Conservation (phyloP, 306 rosid species). For the Aeschynomene evenia region DNA sequence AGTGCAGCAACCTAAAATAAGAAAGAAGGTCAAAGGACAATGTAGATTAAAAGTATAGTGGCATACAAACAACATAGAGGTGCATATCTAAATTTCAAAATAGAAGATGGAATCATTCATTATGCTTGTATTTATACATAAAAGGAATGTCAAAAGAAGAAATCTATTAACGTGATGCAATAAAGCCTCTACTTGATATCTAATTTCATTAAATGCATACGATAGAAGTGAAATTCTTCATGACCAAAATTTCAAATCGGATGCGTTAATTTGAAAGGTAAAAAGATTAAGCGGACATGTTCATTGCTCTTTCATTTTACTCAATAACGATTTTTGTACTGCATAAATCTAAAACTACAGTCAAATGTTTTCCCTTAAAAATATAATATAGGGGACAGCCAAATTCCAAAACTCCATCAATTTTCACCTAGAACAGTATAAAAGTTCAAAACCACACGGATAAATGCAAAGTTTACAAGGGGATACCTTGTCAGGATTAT, state of each 20-base stretch:
- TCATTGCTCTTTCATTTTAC: background rate
- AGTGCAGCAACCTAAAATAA: conserved; percentile 79
- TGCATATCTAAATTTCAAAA: conserved; percentile 11
- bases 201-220: conserved; percentile 12
- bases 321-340: background rate
- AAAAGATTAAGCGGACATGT: background rate
- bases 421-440: background rate
- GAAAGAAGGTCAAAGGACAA: conserved; percentile 22
- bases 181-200: conserved; percentile 24
- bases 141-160: conserved; percentile 15
- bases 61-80: conserved; percentile 22
- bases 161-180: conserved; percentile 9
- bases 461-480: background rate
- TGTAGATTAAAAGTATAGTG: conserved; percentile 19
- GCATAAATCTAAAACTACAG: background rate
- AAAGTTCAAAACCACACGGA: background rate
- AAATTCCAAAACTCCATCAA: conserved; percentile 2
- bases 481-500: conserved; percentile 91
- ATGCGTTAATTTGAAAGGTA: background rate
- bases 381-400: background rate
- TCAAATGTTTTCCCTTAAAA: background rate
- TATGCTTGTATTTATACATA: background rate
- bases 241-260: background rate
- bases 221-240: conserved; percentile 5
- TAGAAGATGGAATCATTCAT: conserved; percentile 19